Base-by-base conservation (phyloP, 805 yeast genomes). In the Pichia insulana region DNA sequence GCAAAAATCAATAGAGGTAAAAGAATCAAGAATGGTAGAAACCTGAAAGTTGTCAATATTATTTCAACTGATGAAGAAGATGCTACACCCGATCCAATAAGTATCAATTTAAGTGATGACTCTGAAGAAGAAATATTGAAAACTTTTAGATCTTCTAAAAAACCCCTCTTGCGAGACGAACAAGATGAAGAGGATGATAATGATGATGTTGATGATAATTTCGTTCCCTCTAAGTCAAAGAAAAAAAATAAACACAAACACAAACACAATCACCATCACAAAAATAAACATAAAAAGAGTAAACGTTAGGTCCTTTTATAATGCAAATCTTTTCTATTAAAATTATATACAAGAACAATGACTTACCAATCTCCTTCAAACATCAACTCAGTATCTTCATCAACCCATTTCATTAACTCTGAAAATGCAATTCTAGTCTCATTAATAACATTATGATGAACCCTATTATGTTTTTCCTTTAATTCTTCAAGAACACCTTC, bases 331-430 rank as follows among this genome's bases (percentile, higher is more conserved):
- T 36, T 13, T 27, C 20, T 27, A 28, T 36, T 10, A 26, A 28
- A 28, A 12, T 4, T 7, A 10, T 36, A 27, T 36, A 26, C 16
- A 28, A 7, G 31, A 12, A 28, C 13, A 28, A 6, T 6, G 5
- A 27, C 11, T 36, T 18, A 40, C 44, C 45, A 42, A n/a, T 42
- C 42, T 9, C 41, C 39, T 44, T 7, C 40, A 17, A 47, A 39
- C 19, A 44, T 15, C 3, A 10, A 30, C 27, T 42, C 44, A 7
- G 42, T 41, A 31, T 50, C 55, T 16, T 44, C 38, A 17, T 42
- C 45, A 31, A 53, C 41, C 60, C 59, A 55, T 16, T 43, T 35
- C 9, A 43, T 41, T 7, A 54, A 19, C 10, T 22, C 13, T n/a
- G 25, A 25, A 17, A 54, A 42, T 28, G 43, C 33, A 1, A 27